phyloP scores from a whole-genome alignment of 129 eudicot genomes.

The Rutidosis leptorrhynchoides region DNA sequence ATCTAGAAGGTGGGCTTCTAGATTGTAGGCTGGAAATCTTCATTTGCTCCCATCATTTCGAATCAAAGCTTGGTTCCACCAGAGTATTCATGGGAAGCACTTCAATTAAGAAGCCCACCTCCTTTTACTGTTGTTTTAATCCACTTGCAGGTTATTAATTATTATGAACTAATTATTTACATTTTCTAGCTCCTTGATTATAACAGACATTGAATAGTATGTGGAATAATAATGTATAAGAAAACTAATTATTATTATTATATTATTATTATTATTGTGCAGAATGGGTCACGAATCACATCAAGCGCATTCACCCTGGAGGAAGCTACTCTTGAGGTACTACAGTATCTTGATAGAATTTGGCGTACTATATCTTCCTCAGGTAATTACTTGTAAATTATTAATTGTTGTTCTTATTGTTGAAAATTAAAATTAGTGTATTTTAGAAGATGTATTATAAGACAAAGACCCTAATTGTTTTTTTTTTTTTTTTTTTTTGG shows the following conservation, averaged over 20 bases:
- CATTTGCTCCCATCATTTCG: constrained; percentile 6
- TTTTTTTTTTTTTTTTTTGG: constrained; percentile 4
- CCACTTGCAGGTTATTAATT: constrained; percentile 6
- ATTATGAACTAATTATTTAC: neutral
- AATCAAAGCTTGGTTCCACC: constrained; percentile 15
- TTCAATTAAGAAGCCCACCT: constrained; percentile 20
- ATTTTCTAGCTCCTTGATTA: neutral
- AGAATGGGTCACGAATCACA: neutral
- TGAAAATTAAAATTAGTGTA: no score
- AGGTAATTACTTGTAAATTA: neutral
- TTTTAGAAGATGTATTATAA: no score
- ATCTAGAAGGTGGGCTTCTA: no score
- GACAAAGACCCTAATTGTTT: no score
- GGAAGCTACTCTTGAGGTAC: constrained; percentile 19
- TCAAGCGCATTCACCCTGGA: neutral
- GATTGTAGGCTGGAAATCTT: no score
- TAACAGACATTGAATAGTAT: neutral
- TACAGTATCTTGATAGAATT: constrained; percentile 9
- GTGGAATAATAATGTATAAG: neutral
- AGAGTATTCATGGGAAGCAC: constrained; percentile 15
- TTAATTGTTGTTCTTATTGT: no score
- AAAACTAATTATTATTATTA: neutral
- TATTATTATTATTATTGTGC: no score
- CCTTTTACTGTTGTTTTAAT: constrained; percentile 8
- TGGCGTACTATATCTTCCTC: constrained; percentile 15